These are phyloP conservation scores for Mycena amicta DNA, from an alignment of 768 basidiomycete species.

Conservation along the genomic window DNA sequence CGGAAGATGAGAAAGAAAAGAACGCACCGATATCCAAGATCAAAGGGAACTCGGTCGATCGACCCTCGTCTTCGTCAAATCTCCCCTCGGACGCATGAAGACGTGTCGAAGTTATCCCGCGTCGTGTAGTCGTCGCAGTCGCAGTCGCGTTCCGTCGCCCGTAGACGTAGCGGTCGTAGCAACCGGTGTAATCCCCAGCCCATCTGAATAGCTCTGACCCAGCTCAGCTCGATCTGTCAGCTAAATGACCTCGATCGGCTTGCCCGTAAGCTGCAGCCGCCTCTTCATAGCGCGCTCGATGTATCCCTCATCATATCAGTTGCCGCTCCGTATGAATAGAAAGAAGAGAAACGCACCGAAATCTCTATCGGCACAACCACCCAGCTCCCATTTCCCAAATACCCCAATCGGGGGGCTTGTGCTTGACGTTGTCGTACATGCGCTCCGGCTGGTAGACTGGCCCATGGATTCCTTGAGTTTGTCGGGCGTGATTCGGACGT, in stretches of 20 bases:
- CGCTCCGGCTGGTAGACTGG: conserved; percentile 94
- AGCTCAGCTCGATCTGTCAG: conserved; percentile 93
- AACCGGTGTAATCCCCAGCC: too few relatives aligned
- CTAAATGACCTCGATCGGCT: conserved; percentile 96
- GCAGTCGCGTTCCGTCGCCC: too few relatives aligned
- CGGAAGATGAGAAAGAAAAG: too few relatives aligned
- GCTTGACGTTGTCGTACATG: conserved; percentile 62
- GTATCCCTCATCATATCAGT: conserved; percentile 8
- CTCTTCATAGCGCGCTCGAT: conserved; percentile 96
- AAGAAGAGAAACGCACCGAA: conserved; percentile 56
- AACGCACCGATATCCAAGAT: too few relatives aligned
- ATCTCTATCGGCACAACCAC: conserved; percentile 98
- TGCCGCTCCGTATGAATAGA: background rate
- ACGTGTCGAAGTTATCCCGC: too few relatives aligned
- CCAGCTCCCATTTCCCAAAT: conserved; percentile 94
- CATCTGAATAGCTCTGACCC: conserved; percentile 89
- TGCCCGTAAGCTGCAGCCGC: conserved; percentile 69
- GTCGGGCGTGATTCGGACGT: conserved; percentile 80
- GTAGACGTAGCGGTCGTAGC: too few relatives aligned
- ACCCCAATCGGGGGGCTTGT: conserved; percentile 85
- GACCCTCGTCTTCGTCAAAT: too few relatives aligned
- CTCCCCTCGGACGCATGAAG: too few relatives aligned
- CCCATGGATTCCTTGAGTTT: conserved; percentile 94
- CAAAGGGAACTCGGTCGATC: too few relatives aligned
- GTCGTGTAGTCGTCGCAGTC: too few relatives aligned